These are phyloP conservation scores for Pichia sp. DNA, from an alignment of 1,139 yeast species.

Conservation along the genomic window DNA sequence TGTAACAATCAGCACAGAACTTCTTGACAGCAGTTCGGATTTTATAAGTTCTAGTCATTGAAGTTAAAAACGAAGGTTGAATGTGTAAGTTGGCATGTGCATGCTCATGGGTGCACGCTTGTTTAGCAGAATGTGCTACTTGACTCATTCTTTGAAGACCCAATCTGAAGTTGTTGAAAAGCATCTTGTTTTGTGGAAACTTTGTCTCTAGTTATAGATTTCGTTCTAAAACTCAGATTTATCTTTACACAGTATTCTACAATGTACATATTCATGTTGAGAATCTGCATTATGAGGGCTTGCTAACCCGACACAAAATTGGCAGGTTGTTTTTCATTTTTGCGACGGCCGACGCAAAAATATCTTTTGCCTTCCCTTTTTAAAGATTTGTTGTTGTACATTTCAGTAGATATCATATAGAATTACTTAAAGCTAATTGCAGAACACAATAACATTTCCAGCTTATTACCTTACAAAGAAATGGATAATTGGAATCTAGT, in stretches of 20 bases:
- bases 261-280: neutral
- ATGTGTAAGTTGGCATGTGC: conserved; percentile 11
- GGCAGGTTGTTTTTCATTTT: neutral
- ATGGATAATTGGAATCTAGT: conserved; percentile 47
- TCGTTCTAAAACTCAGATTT: no score
- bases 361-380: neutral
- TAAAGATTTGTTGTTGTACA: neutral
- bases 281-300: neutral
- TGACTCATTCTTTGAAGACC: conserved; percentile 17
- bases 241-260: no score
- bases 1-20: conserved; percentile 85
- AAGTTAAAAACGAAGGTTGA: conserved; percentile 13
- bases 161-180: conserved; percentile 18
- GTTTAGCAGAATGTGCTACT: conserved; percentile 10
- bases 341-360: neutral
- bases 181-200: conserved; percentile 2
- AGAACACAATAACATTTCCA: neutral
- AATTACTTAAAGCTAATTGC: neutral
- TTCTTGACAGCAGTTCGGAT: conserved; percentile 82
- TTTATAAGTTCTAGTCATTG: conserved; percentile 48
- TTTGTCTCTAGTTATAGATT: no score
- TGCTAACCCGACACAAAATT: neutral
- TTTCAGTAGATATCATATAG: neutral
- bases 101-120: conserved; percentile 10
- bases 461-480: neutral